Percentiles rank a stretch among this genome's conserved stretches.
These are phyloP conservation scores for Marasmius sp. DNA, from an alignment of 1,284 basidiomycete genomes.

Conservation along the genomic window DNA sequence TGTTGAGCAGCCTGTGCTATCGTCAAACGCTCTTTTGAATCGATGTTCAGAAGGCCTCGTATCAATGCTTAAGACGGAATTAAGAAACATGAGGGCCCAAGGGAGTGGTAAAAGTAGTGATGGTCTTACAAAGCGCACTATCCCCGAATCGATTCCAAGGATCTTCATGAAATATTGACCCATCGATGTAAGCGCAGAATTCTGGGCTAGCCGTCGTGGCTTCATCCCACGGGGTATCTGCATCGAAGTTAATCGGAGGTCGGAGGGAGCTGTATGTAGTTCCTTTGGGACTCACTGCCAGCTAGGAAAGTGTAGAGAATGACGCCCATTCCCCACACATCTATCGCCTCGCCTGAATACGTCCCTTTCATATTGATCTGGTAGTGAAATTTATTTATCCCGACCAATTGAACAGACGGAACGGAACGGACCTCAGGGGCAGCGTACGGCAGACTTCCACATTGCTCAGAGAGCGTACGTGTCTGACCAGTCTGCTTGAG, in stretches of 20 bases:
- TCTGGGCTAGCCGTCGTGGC: constrained; percentile 82
- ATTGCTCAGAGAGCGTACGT: constrained; percentile 72
- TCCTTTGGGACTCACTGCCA: constrained; percentile 68
- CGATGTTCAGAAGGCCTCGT: constrained; percentile 70
- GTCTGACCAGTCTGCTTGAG: constrained; percentile 84
- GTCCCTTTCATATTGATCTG: constrained; percentile 54
- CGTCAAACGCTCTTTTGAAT: constrained; percentile 71
- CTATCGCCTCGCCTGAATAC: constrained; percentile 91
- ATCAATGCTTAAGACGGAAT: constrained; percentile 56
- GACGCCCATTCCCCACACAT: constrained; percentile 96
- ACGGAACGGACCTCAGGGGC: constrained; percentile 77
- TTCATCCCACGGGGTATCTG: constrained; percentile 98
- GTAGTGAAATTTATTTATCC: background rate
- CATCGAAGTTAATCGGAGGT: background rate
- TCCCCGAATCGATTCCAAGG: constrained; percentile 81
- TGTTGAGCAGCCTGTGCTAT: constrained; percentile 71
- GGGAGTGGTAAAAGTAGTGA: background rate
- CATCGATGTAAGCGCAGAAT: constrained; percentile 74
- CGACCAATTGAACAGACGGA: background rate
- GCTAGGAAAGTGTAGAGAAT: constrained; percentile 91
- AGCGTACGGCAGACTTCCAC: constrained; percentile 94
- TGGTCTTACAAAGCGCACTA: constrained; percentile 57
- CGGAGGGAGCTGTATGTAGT: background rate
- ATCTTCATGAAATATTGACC: constrained; percentile 72
- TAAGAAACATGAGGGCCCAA: background rate